Base-by-base conservation (phyloP, 768 basidiomycete genomes). In the Dioszegia hungarica region DNA sequence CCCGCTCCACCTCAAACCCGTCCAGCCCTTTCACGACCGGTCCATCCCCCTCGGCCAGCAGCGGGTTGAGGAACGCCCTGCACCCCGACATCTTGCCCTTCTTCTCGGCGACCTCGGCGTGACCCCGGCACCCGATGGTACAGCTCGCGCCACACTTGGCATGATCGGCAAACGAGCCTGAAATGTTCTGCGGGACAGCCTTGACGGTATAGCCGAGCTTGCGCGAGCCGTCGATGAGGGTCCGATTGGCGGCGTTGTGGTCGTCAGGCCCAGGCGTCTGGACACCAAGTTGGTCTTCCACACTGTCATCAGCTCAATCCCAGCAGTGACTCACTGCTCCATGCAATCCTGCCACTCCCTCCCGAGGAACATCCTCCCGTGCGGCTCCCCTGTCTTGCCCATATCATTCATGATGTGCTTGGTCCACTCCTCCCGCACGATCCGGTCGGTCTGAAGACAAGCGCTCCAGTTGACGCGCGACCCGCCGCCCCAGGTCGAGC, bases 401-500 rank as follows among this genome's bases (percentile, higher is more conserved):
- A 41, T 41, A 1, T 60, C 56, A 20, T 63, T 46, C 17, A 59
- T 57, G 39, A 65, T 62, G 20, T 64, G 44, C 56, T 66, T 66
- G 10, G 73, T 64, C 73, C 73, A 74, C 31, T 68, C 63, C 28
- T 68, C 61, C 38, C 73, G 59, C 12, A 74, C 61, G 39, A 64
- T 63, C 24, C 65, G 64, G 20, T 68, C 66, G 2, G 73, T 70
- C 41, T 62, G 54, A 17, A 74, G 57, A 5, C 60, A 63, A 2
- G 63, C 70, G 15, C 60, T 62, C 73, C 73, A 74, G 54, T 74
- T 74, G 54, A 74, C 62, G 49, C 61, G 39, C 3, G 60, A 66
- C 3, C 70, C 72, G 2, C 73, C 73, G 11, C 73, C 73, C 40
- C 57, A 63, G 9, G 53, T 56, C 11, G 56, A 54, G 0, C 54